phyloP scores from a whole-genome alignment of 495 filamentous ascomycete genomes.

The Astrothelium macrocarpum region DNA sequence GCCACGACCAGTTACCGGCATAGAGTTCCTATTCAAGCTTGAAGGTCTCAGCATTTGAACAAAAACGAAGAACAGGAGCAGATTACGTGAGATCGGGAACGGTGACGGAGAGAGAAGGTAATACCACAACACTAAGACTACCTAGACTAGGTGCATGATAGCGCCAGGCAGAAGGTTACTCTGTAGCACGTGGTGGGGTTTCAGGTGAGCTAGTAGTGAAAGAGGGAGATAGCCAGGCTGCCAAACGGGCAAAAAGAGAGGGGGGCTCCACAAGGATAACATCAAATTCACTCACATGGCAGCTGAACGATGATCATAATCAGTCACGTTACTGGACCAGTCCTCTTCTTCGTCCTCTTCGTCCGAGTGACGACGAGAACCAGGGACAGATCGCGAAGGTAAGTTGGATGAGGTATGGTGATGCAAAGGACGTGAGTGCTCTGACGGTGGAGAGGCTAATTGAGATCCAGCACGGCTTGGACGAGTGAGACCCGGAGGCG shows the following conservation, averaged over 20 bases:
- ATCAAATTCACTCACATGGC: slow-evolving; percentile 47
- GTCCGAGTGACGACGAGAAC: slow-evolving; percentile 73
- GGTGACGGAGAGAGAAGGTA: background rate
- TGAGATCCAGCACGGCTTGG: slow-evolving; percentile 64
- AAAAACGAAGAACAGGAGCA: background rate
- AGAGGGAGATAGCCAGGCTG: background rate
- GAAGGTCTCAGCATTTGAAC: background rate
- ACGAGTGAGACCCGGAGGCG: slow-evolving; percentile 66
- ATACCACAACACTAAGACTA: background rate
- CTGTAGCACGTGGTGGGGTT: slow-evolving; percentile 3
- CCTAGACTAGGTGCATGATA: background rate
- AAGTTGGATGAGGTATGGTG: slow-evolving; percentile 42
- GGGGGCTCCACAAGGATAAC: no score
- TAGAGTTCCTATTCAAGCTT: slow-evolving; percentile 78
- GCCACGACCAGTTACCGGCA: slow-evolving; percentile 64
- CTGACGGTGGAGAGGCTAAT: slow-evolving; percentile 50
- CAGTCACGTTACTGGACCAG: slow-evolving; percentile 38
- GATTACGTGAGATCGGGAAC: background rate
- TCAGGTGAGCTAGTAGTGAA: background rate
- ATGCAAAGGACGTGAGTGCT: slow-evolving; percentile 43
- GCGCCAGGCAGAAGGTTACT: no score
- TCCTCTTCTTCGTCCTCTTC: slow-evolving; percentile 64
- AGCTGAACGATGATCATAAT: slow-evolving; percentile 45
- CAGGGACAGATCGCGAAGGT: slow-evolving; percentile 76
- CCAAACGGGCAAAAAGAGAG: slow-evolving; percentile 5